These are phyloP conservation scores for Lachancea waltii DNA, from an alignment of 805 yeast species.

Conservation along the genomic window DNA sequence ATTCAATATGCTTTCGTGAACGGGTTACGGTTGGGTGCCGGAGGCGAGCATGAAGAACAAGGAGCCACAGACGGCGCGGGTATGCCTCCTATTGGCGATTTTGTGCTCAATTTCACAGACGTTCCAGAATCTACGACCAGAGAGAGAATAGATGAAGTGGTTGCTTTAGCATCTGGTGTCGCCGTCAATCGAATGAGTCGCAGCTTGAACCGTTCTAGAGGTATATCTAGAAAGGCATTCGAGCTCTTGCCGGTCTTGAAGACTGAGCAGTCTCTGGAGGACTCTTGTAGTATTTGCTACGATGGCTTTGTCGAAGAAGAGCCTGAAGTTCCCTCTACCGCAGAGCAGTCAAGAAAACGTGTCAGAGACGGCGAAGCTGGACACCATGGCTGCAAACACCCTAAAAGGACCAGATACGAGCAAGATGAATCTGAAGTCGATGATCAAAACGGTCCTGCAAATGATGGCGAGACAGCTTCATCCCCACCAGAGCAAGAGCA, in stretches of 20 bases:
- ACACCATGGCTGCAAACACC: background rate
- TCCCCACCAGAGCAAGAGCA: background rate
- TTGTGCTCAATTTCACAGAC: conserved; percentile 62
- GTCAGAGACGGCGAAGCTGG: conserved; percentile 2
- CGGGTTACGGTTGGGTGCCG: conserved; percentile 5
- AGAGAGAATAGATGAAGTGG: conserved; percentile 51
- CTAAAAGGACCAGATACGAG: background rate
- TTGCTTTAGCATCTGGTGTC: conserved; percentile 61
- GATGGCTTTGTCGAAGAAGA: conserved; percentile 39
- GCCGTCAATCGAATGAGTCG: conserved; percentile 58
- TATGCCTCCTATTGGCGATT: conserved; percentile 37
- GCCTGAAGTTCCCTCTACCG: conserved; percentile 1
- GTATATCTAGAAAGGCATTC: conserved; percentile 48
- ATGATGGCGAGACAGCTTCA: background rate
- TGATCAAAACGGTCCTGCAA: background rate
- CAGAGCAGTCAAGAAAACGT: conserved; percentile 5
- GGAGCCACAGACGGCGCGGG: conserved; percentile 1
- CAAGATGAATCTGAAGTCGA: background rate
- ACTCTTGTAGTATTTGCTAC: conserved; percentile 58
- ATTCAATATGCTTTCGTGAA: conserved; percentile 27
- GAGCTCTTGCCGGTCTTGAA: conserved; percentile 40
- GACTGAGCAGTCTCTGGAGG: conserved; percentile 29
- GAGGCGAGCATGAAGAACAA: conserved; percentile 1
- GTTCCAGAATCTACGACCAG: conserved; percentile 54
- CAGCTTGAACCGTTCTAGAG: conserved; percentile 42